Percentiles rank a stretch among this genome's conserved stretches.
These are phyloP conservation scores for Prunus kanzakura DNA, from an alignment of 306 rosid species.

Conservation along the genomic window DNA sequence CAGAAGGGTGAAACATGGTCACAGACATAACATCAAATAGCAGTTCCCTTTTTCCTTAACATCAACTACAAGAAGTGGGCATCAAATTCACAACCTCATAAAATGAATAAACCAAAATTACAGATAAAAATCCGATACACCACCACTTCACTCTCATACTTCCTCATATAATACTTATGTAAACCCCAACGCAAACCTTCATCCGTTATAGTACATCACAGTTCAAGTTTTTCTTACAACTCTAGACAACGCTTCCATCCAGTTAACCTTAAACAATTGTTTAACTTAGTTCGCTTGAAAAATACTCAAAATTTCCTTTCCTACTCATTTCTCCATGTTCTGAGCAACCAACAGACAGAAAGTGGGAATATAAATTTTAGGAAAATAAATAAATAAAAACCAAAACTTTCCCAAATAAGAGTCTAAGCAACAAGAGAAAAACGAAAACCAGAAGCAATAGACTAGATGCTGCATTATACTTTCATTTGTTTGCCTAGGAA, in stretches of 20 bases:
- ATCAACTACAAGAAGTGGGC: background rate
- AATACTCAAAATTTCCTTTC: background rate
- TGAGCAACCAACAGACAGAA: background rate
- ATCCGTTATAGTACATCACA: background rate
- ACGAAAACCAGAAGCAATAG: background rate
- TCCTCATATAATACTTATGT: background rate
- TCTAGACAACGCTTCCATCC: background rate
- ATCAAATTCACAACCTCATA: background rate
- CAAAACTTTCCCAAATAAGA: background rate
- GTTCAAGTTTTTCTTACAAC: background rate
- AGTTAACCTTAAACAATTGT: background rate
- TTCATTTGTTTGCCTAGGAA: background rate
- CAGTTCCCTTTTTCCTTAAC: background rate
- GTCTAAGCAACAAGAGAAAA: background rate
- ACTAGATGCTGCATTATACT: background rate
- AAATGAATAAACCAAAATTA: background rate
- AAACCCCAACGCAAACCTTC: background rate
- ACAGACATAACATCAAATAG: background rate
- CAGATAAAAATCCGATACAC: background rate
- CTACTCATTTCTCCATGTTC: background rate
- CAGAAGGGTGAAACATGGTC: background rate
- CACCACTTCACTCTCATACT: background rate
- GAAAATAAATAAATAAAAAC: background rate
- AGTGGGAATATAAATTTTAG: background rate
- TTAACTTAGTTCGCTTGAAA: background rate